A percentile compares a stretch with the other conserved stretches of the same genome.
These are phyloP conservation scores for Mallotus nudiflorus DNA, from an alignment of 345 rosid genomes.

Conservation along the genomic window DNA sequence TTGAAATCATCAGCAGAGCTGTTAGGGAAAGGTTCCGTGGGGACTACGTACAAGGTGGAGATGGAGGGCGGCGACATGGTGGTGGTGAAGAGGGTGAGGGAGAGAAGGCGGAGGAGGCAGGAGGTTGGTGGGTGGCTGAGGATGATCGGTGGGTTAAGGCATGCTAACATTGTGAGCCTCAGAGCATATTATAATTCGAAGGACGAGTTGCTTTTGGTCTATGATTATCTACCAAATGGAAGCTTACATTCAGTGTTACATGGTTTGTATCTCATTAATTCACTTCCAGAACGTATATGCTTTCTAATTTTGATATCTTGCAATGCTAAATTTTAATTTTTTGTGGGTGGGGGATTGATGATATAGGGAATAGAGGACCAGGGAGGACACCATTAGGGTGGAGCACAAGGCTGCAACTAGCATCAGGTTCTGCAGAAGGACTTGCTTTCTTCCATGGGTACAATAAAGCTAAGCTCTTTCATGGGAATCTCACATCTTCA, in stretches of 20 bases:
- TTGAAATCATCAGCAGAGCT: conserved; percentile 47
- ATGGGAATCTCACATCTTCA: conserved; percentile 42
- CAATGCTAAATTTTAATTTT: no score
- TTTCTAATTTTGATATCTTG: no score
- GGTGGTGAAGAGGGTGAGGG: conserved; percentile 48
- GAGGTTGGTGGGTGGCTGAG: conserved; percentile 34
- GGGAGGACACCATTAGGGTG: conserved; percentile 43
- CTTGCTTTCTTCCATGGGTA: conserved; percentile 40
- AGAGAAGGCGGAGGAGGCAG: conserved; percentile 27
- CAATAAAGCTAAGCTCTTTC: conserved; percentile 35
- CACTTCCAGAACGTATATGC: no score
- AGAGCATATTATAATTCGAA: conserved; percentile 35
- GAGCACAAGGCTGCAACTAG: conserved; percentile 38
- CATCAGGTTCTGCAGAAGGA: conserved; percentile 43
- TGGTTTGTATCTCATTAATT: conserved; percentile 20
- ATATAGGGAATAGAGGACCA: conserved; percentile 43
- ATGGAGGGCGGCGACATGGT: conserved; percentile 32
- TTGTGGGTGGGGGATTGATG: no score
- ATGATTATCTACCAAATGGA: conserved; percentile 39
- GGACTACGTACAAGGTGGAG: conserved; percentile 45
- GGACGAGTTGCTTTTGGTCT: conserved; percentile 45
- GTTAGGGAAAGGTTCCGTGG: conserved; percentile 46
- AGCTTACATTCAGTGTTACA: conserved; percentile 45
- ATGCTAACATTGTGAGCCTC: conserved; percentile 39
- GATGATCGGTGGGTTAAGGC: conserved; percentile 40